A percentile compares a stretch with the other conserved stretches of the same genome.
Conservation (phyloP, 2,329 filamentous ascomycete genomes). For the Tolypocladium tropicale region DNA sequence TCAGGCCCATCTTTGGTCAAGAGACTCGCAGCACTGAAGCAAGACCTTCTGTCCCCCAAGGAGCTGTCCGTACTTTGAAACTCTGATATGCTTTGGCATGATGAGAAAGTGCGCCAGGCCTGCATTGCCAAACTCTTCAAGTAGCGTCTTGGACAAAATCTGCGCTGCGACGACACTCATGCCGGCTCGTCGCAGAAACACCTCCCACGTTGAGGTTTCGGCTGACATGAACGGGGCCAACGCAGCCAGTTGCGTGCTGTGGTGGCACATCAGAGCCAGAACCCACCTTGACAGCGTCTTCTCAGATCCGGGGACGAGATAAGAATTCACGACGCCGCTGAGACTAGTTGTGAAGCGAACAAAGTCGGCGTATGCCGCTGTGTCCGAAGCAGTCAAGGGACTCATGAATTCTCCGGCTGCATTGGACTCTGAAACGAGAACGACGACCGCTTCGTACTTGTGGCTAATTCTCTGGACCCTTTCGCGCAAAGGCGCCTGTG, state of each 20-base stretch:
- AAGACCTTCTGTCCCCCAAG: slow-evolving; percentile 17
- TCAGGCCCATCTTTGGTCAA: slow-evolving; percentile 3
- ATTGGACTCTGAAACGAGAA: slow-evolving; percentile 54
- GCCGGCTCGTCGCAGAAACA: slow-evolving; percentile 23
- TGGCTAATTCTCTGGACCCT: slow-evolving; percentile 40
- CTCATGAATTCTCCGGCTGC: slow-evolving; percentile 28
- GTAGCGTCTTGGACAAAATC: slow-evolving; percentile 16
- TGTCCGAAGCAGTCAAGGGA: slow-evolving; percentile 28
- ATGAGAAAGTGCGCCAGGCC: slow-evolving; percentile 21
- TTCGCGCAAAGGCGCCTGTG: slow-evolving; percentile 38
- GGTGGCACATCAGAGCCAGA: slow-evolving; percentile 38
- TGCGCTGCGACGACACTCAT: slow-evolving; percentile 27
- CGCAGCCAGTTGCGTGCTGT: slow-evolving; percentile 15
- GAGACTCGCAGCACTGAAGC: neutral
- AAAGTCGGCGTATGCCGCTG: slow-evolving; percentile 37
- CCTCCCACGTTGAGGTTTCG: slow-evolving; percentile 30
- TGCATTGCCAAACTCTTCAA: slow-evolving; percentile 11
- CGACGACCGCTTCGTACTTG: slow-evolving; percentile 56
- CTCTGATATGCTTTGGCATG: slow-evolving; percentile 16
- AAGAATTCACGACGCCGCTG: slow-evolving; percentile 25
- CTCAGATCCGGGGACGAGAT: slow-evolving; percentile 40
- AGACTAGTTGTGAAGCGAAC: slow-evolving; percentile 36
- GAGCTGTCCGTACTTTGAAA: slow-evolving; percentile 12
- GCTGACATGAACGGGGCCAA: slow-evolving; percentile 24
- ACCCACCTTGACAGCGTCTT: slow-evolving; percentile 45